Percentiles rank a stretch among this genome's conserved stretches.
These are phyloP conservation scores for Parafenestella ontariensis DNA, from an alignment of 2,329 filamentous ascomycete species.

Conservation along the genomic window DNA sequence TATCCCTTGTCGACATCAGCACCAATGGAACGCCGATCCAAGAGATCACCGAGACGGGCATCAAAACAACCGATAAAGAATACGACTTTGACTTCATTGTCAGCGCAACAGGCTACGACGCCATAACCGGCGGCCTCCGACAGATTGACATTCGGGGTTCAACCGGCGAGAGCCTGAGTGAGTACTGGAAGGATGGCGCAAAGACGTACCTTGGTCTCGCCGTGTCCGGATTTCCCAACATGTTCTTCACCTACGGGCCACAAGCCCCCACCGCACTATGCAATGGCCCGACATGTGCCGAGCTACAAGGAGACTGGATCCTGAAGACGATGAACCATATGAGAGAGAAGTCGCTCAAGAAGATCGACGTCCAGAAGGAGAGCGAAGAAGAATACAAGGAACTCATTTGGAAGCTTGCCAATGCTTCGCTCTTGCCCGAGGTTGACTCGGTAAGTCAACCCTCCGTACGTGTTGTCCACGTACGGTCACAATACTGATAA, in stretches of 20 bases:
- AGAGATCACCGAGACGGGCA: constrained; percentile 55
- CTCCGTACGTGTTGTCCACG: rapidly evolving
- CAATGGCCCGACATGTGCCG: constrained; percentile 64
- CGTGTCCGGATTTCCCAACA: constrained; percentile 48
- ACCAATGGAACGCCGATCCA: constrained; percentile 52
- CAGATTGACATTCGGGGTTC: constrained; percentile 46
- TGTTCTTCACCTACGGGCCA: constrained; percentile 58
- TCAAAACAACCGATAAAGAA: constrained; percentile 56
- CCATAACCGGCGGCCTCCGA: constrained; percentile 45
- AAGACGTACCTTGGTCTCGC: constrained; percentile 50
- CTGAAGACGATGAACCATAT: constrained; percentile 60
- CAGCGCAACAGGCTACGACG: constrained; percentile 53
- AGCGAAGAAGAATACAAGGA: constrained; percentile 60
- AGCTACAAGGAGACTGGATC: constrained; percentile 66
- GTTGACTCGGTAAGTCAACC: constrained; percentile 32
- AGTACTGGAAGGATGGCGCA: constrained; percentile 22
- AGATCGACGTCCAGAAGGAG: constrained; percentile 59
- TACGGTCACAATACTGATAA: not conserved
- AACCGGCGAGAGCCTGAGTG: constrained; percentile 28
- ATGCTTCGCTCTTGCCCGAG: constrained; percentile 58
- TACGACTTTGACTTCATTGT: constrained; percentile 63
- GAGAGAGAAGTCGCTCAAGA: constrained; percentile 54
- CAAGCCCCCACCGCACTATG: constrained; percentile 64
- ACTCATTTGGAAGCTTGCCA: constrained; percentile 55
- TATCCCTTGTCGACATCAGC: constrained; percentile 54